phyloP scores from a whole-genome alignment of 495 filamentous ascomycete species.

The Lichenothelia convexa region DNA sequence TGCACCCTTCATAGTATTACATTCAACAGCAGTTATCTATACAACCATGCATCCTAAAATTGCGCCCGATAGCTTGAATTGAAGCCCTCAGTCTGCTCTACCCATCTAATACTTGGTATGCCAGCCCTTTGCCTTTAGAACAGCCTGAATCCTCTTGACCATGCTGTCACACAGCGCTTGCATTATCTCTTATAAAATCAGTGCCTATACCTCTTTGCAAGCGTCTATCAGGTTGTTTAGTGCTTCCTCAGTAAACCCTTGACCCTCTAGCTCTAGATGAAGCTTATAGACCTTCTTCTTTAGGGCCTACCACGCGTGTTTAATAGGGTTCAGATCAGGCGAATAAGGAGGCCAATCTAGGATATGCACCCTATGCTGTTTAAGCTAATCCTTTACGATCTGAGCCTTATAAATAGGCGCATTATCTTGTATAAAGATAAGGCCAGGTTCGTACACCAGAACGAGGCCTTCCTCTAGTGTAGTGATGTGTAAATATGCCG shows the following conservation, averaged over 20 bases:
- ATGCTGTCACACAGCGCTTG: background rate
- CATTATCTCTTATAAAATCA: background rate
- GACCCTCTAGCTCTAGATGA: conserved; percentile 1
- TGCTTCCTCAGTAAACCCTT: background rate
- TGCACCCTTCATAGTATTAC: too few relatives aligned
- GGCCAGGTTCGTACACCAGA: background rate
- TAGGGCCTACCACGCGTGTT: conserved; percentile 3
- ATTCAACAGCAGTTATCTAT: too few relatives aligned
- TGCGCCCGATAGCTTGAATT: too few relatives aligned
- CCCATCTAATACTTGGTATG: background rate
- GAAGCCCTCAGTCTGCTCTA: too few relatives aligned
- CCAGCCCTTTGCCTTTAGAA: conserved; percentile 1
- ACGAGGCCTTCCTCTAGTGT: background rate
- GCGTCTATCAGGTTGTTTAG: background rate
- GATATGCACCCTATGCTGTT: conserved; percentile 1
- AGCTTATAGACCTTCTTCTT: conserved; percentile 4
- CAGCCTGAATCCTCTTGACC: background rate
- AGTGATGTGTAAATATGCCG: background rate
- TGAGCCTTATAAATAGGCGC: conserved; percentile 1
- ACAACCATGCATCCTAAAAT: too few relatives aligned
- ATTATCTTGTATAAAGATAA: conserved; percentile 7
- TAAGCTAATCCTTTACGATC: conserved; percentile 1
- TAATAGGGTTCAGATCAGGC: conserved; percentile 6
- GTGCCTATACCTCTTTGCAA: background rate
- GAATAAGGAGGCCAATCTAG: conserved; percentile 8